phyloP scores from a whole-genome alignment of 768 basidiomycete genomes.

The Crepidotus variabilis region DNA sequence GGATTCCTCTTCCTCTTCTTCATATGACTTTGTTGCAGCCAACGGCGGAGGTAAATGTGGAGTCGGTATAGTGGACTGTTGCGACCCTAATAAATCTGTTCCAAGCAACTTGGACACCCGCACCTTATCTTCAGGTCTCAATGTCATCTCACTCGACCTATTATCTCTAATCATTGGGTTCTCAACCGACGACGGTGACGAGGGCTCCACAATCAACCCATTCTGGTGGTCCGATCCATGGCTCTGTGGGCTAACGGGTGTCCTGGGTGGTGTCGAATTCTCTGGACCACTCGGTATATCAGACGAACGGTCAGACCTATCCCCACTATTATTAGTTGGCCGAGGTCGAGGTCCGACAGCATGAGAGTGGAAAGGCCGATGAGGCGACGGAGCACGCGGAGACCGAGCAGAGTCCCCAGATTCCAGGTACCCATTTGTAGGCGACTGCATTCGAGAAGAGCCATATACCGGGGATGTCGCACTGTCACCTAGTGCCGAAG shows the following conservation, averaged over 20 bases:
- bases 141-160: constrained; percentile 16
- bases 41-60: constrained; percentile 7
- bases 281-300: constrained; percentile 39
- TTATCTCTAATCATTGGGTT: constrained; percentile 5
- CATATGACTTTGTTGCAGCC: constrained; percentile 1
- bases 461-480: constrained; percentile 34
- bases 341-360: constrained; percentile 25
- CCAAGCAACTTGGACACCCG: constrained; percentile 18
- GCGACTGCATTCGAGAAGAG: constrained; percentile 31
- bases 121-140: constrained; percentile 19
- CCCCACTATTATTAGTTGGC: constrained; percentile 19
- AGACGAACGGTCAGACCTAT: constrained; percentile 30
- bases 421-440: constrained; percentile 25
- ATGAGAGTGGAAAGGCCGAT: constrained; percentile 22
- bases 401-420: constrained; percentile 34
- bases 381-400: constrained; percentile 32
- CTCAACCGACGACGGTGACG: constrained; percentile 19
- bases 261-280: constrained; percentile 52
- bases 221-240: constrained; percentile 24
- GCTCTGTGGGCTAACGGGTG: constrained; percentile 54
- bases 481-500: constrained; percentile 55
- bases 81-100: neutral
- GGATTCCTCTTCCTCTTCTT: constrained; percentile 40
- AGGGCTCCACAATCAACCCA: constrained; percentile 18
- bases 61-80: constrained; percentile 4